Conservation (phyloP, 176 grass and related monocot genomes). For the Poa annua region DNA sequence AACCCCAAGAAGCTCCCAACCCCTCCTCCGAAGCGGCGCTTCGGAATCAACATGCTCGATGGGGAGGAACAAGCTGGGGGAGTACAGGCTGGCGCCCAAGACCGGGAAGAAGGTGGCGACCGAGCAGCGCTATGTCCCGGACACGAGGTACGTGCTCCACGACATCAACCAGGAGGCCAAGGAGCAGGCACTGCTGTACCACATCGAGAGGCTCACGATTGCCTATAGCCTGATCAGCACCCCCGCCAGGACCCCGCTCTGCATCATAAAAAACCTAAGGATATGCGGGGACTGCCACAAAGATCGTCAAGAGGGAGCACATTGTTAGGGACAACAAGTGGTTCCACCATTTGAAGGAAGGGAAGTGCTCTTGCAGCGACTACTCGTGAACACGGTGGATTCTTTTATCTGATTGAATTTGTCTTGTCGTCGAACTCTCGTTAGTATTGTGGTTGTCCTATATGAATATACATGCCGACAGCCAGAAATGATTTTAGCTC, state of each 20-base stretch:
- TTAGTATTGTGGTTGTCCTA: constrained; percentile 24
- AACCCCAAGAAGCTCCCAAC: constrained; percentile 60
- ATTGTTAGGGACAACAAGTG: constrained; percentile 91
- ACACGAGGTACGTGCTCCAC: constrained; percentile 88
- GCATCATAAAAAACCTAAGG: constrained; percentile 90
- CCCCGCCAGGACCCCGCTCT: constrained; percentile 77
- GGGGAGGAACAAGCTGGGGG: constrained; percentile 80
- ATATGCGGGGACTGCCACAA: no score
- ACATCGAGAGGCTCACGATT: constrained; percentile 87
- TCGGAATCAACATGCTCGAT: constrained; percentile 87
- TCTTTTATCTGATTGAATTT: background rate
- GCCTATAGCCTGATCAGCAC: constrained; percentile 89
- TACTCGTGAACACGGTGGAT: constrained; percentile 65
- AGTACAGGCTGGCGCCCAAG: constrained; percentile 79
- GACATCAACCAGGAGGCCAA: constrained; percentile 91
- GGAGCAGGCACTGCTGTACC: constrained; percentile 86
- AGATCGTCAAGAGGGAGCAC: constrained; percentile 81
- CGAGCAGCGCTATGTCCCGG: constrained; percentile 81
- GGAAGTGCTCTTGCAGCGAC: constrained; percentile 87
- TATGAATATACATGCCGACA: constrained; percentile 39
- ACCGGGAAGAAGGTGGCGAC: constrained; percentile 76
- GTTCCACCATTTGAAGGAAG: constrained; percentile 93
- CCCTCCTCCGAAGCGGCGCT: constrained; percentile 71
- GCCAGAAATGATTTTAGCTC: background rate
- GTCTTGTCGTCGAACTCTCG: background rate